A percentile compares a stretch with the other conserved stretches of the same genome.
Conservation (phyloP, 495 filamentous ascomycete species). For the Neurospora sp. region DNA sequence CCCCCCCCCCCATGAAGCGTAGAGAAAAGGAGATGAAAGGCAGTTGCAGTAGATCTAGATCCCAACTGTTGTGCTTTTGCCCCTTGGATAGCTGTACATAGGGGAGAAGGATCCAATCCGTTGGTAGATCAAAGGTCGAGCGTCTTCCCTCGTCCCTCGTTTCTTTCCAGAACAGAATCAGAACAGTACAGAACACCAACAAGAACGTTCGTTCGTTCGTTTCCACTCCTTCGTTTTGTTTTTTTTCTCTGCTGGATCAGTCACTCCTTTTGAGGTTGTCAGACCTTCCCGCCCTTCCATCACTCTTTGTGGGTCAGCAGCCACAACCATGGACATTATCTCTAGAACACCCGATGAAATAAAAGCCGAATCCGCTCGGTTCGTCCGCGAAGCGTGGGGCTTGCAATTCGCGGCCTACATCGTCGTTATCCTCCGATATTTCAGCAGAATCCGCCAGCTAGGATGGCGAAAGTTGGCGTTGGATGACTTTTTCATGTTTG, state of each 20-base stretch:
- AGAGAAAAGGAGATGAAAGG: neutral
- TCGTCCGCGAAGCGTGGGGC: conserved; percentile 22
- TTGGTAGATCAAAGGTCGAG: neutral
- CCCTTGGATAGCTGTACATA: neutral
- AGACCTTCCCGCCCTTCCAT: neutral
- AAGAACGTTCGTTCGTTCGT: neutral
- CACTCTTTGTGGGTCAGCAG: neutral
- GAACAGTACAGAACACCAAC: neutral
- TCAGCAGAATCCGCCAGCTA: conserved; percentile 11
- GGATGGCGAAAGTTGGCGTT: conserved; percentile 17
- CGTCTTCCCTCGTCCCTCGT: neutral
- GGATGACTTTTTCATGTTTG: conserved; percentile 48
- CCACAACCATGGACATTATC: neutral
- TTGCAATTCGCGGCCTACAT: conserved; percentile 20
- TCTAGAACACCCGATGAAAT: neutral
- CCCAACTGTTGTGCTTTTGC: neutral
- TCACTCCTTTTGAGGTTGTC: neutral
- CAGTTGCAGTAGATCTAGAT: neutral
- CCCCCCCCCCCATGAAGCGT: neutral
- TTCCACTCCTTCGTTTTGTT: neutral
- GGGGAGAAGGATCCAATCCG: neutral
- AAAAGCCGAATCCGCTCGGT: conserved; percentile 6
- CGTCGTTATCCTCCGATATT: conserved; percentile 20
- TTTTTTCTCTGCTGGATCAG: neutral
- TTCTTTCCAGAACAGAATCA: neutral